Percentiles rank a stretch among this genome's conserved stretches.
These are phyloP conservation scores for Boeremia exigua DNA, from an alignment of 2,329 filamentous ascomycete genomes.

Conservation along the genomic window DNA sequence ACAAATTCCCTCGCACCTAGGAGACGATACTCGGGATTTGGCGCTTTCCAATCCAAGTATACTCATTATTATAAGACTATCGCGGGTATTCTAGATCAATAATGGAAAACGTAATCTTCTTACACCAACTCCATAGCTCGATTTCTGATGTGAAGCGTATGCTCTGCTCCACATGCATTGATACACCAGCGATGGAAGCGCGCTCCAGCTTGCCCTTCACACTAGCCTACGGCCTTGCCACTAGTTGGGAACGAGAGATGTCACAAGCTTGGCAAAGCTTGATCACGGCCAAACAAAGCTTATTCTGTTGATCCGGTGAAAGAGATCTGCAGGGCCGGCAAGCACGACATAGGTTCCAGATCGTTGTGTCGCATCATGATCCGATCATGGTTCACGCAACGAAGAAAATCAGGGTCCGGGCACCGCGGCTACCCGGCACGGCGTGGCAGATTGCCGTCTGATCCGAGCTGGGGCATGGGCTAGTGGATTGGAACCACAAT, in stretches of 20 bases:
- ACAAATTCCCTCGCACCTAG: not conserved
- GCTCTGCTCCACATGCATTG: no score
- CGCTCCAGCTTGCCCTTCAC: no score
- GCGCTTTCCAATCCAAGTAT: not conserved
- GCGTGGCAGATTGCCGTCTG: not conserved
- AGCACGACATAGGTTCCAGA: not conserved
- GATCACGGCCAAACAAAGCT: not conserved
- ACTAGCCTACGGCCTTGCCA: no score
- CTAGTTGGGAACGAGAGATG: not conserved
- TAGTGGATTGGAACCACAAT: not conserved
- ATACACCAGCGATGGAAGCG: no score
- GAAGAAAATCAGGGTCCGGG: not conserved
- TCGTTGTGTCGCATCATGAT: not conserved
- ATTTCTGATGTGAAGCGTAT: no score
- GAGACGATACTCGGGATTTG: not conserved
- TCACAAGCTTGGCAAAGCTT: conserved; percentile 11
- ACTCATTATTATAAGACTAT: not conserved
- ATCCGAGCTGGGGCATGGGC: not conserved
- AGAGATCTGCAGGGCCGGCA: not conserved
- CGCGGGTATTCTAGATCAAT: not conserved
- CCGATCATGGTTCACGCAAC: not conserved
- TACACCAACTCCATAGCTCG: no score
- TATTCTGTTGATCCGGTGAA: not conserved
- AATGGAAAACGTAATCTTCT: no score
- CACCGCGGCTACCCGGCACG: not conserved